A percentile compares a stretch with the other conserved stretches of the same genome.
phyloP scores from a whole-genome alignment of 345 rosid genomes.

The Acer negundo region DNA sequence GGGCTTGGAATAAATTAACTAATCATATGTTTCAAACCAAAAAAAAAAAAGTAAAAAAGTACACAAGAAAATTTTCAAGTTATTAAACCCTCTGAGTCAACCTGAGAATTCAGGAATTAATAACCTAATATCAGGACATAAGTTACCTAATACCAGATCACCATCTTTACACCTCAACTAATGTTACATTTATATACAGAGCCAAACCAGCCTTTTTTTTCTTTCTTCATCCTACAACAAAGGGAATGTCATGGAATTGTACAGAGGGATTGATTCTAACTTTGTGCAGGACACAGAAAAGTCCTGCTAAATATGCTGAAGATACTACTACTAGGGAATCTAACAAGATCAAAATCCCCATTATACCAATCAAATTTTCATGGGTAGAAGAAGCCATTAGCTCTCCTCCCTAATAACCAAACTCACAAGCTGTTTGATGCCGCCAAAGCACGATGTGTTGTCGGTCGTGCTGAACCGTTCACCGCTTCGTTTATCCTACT shows the following conservation, averaged over 20 bases:
- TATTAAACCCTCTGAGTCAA: constrained; percentile 23
- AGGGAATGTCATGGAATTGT: constrained; percentile 13
- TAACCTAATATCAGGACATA: constrained; percentile 15
- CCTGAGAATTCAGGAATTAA: constrained; percentile 17
- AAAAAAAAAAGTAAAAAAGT: not conserved
- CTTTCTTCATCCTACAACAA: constrained; percentile 22
- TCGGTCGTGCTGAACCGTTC: constrained; percentile 64
- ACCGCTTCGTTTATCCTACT: constrained; percentile 85
- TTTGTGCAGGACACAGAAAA: not conserved
- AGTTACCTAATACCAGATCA: constrained; percentile 21
- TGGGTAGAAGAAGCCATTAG: not conserved
- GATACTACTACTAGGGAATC: constrained; percentile 9
- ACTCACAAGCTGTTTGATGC: constrained; percentile 33
- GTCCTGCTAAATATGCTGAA: constrained; percentile 6
- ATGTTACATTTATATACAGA: constrained; percentile 37
- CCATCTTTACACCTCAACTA: constrained; percentile 34
- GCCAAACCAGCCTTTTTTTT: constrained; percentile 15
- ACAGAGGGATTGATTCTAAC: constrained; percentile 15
- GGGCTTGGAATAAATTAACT: constrained; percentile 14
- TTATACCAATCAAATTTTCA: constrained; percentile 4
- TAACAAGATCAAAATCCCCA: constrained; percentile 16
- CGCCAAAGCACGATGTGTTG: constrained; percentile 34
- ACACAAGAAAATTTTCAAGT: constrained; percentile 17
- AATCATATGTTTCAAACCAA: constrained; percentile 1
- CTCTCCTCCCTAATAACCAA: not conserved